These are phyloP conservation scores for Phytophthora cryptogea DNA, from an alignment of 352 stramenopile species.

Conservation along the genomic window DNA sequence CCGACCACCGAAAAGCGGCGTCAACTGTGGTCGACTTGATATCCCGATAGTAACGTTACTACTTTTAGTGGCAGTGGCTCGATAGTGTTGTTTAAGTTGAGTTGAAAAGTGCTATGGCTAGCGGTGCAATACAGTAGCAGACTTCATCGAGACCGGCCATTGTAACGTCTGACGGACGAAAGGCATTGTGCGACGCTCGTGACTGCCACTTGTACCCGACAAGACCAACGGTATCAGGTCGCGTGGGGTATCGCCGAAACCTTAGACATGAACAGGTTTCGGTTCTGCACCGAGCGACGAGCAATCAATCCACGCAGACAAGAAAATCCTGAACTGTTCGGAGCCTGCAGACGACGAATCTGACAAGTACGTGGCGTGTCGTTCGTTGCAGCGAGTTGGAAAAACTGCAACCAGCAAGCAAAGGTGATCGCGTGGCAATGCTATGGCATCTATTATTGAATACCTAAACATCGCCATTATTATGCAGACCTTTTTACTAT, in stretches of 20 bases:
- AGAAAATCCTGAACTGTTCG: slow-evolving; percentile 27
- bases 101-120: too few species aligned
- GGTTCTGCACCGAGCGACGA: slow-evolving; percentile 2
- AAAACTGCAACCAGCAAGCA: slow-evolving; percentile 21
- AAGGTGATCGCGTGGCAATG: neutral
- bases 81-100: too few species aligned
- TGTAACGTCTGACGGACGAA: neutral
- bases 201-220: neutral
- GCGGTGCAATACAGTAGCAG: too few species aligned
- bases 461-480: too few species aligned
- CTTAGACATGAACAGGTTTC: neutral
- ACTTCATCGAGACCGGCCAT: slow-evolving; percentile 2
- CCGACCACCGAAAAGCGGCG: slow-evolving; percentile 9
- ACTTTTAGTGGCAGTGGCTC: too few species aligned
- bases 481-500: too few species aligned
- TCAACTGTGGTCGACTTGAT: too few species aligned
- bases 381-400: slow-evolving; percentile 23
- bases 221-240: slow-evolving; percentile 13
- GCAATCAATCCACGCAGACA: slow-evolving; percentile 19
- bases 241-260: slow-evolving; percentile 6
- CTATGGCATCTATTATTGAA: too few species aligned
- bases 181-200: neutral
- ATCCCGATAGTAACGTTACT: too few species aligned
- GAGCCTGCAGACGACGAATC: slow-evolving; percentile 8
- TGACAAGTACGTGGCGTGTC: slow-evolving; percentile 11